phyloP scores from a whole-genome alignment of 768 basidiomycete genomes.

The Amanita polypyramis region DNA sequence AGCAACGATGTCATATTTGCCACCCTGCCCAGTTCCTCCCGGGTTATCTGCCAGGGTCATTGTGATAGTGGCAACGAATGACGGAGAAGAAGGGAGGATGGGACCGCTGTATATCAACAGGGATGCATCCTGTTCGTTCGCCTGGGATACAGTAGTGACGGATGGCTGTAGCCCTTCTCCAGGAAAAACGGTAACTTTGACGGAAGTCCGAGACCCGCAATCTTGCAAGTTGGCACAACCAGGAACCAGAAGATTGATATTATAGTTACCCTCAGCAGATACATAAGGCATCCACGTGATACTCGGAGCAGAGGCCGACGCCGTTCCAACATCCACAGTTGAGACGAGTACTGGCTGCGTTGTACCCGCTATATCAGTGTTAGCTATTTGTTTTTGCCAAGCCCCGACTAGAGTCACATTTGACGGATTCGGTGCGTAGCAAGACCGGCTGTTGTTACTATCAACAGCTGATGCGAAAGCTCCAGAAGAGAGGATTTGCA shows the following conservation, averaged over 20 bases:
- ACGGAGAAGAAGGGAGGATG: conserved; percentile 60
- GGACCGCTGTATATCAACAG: conserved; percentile 72
- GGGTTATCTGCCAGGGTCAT: conserved; percentile 67
- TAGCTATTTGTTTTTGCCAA: conserved; percentile 56
- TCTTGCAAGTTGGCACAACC: conserved; percentile 78
- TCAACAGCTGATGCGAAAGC: conserved; percentile 74
- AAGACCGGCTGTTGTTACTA: conserved; percentile 52
- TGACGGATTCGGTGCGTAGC: conserved; percentile 71
- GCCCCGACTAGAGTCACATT: conserved; percentile 54
- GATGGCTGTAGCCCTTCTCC: conserved; percentile 53
- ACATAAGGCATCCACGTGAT: conserved; percentile 91
- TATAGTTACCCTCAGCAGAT: conserved; percentile 81
- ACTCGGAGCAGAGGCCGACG: conserved; percentile 52
- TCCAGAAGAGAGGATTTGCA: conserved; percentile 90
- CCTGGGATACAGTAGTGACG: conserved; percentile 66
- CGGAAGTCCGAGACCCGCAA: conserved; percentile 71
- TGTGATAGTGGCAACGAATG: conserved; percentile 65
- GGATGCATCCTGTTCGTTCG: conserved; percentile 50
- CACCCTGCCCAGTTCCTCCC: conserved; percentile 47
- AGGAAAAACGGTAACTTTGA: conserved; percentile 76
- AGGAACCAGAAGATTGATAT: conserved; percentile 76
- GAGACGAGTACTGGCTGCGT: conserved; percentile 66
- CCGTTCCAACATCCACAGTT: conserved; percentile 51
- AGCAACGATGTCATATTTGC: conserved; percentile 76
- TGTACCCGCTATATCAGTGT: conserved; percentile 75